Conservation (phyloP, 2,329 filamentous ascomycete genomes). For the Aspergillus pseudoterreus region DNA sequence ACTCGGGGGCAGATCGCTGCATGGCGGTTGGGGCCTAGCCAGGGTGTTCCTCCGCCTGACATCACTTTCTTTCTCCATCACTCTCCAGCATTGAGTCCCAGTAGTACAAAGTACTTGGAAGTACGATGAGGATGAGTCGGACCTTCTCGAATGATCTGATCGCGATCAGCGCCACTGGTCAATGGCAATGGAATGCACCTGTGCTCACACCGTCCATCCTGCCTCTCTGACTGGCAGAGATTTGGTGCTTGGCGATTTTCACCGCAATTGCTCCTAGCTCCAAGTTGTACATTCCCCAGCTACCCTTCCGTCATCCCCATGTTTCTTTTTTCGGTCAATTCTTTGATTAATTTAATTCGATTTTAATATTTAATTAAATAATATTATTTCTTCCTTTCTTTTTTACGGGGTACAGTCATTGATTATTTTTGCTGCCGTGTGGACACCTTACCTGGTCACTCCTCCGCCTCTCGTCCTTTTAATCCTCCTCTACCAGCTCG, state of each 20-base stretch:
- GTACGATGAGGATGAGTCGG: too few relatives aligned
- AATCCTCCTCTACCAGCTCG: not conserved
- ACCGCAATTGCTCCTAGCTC: conserved; percentile 10
- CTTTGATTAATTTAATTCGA: not conserved
- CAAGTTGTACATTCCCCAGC: conserved; percentile 5
- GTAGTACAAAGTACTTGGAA: not conserved
- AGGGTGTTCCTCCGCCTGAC: conserved; percentile 12
- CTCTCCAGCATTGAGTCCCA: not conserved
- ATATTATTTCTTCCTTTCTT: conserved; percentile 1
- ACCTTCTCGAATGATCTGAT: too few relatives aligned
- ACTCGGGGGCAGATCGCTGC: conserved; percentile 13
- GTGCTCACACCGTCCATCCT: conserved; percentile 1
- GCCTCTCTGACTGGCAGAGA: not conserved
- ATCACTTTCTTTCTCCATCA: conserved; percentile 6
- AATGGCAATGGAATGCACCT: not conserved
- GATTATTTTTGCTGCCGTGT: conserved; percentile 7
- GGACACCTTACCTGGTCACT: not conserved
- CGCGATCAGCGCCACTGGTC: too few relatives aligned
- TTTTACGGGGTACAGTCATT: not conserved
- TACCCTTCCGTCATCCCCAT: not conserved
- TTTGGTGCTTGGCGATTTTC: not conserved
- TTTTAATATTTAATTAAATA: not conserved
- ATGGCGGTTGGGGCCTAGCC: conserved; percentile 19
- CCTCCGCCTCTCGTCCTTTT: not conserved
- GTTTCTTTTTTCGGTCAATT: not conserved